These are phyloP conservation scores for Sordariomycetes sp. DNA, from an alignment of 2,329 filamentous ascomycete species.

Conservation along the genomic window DNA sequence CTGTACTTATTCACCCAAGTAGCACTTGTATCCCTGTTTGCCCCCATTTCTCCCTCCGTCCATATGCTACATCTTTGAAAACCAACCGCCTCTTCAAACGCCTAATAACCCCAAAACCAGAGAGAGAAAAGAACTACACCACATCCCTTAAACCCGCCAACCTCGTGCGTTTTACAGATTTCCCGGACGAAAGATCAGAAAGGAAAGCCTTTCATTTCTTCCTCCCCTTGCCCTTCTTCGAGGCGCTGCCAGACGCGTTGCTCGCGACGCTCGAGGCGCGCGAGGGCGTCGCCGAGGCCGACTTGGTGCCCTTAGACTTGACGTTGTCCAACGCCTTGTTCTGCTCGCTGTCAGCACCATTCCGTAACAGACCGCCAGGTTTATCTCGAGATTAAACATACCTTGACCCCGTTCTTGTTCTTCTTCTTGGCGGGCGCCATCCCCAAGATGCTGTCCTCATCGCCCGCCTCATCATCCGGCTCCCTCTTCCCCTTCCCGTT, in stretches of 20 bases:
- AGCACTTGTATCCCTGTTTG: background rate
- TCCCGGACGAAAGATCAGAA: background rate
- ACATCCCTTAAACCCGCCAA: background rate
- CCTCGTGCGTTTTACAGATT: background rate
- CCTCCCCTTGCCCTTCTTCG: constrained; percentile 34
- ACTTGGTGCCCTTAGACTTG: constrained; percentile 65
- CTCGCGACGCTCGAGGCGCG: constrained; percentile 83
- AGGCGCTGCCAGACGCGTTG: constrained; percentile 39
- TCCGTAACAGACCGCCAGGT: background rate
- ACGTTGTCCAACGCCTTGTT: constrained; percentile 89
- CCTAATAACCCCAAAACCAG: background rate
- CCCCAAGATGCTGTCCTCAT: constrained; percentile 70
- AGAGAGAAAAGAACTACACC: background rate
- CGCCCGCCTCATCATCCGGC: constrained; percentile 70
- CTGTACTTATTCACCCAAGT: background rate
- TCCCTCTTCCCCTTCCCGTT: constrained; percentile 65
- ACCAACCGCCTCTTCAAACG: background rate
- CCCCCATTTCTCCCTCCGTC: background rate
- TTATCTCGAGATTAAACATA: constrained; percentile 30
- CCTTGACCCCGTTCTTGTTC: constrained; percentile 79
- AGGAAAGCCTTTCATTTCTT: constrained; percentile 26
- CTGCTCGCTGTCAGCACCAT: constrained; percentile 32
- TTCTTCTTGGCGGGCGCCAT: constrained; percentile 90
- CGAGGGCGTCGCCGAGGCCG: constrained; percentile 66
- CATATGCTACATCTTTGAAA: background rate